phyloP scores from a whole-genome alignment of 1,139 yeast genomes.

The Pichia sp. region DNA sequence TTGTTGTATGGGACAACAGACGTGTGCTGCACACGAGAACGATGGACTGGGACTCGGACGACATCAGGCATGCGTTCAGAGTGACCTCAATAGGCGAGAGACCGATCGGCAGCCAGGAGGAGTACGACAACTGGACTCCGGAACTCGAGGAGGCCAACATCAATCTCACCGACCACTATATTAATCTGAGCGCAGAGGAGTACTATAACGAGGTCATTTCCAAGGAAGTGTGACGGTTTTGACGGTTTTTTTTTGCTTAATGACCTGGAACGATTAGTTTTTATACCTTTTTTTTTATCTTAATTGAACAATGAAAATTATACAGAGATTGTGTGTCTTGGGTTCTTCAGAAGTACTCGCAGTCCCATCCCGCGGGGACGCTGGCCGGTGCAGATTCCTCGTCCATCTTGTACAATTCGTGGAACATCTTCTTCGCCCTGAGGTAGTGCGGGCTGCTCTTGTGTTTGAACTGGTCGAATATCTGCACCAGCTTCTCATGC shows the following conservation, averaged over 20 bases:
- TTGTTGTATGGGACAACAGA: constrained; percentile 73
- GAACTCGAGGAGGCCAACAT: constrained; percentile 34
- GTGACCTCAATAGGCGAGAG: constrained; percentile 61
- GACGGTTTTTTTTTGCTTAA: too few relatives aligned
- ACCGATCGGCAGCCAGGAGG: constrained; percentile 29
- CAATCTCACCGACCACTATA: constrained; percentile 17
- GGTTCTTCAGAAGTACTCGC: constrained; percentile 18
- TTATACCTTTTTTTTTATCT: too few relatives aligned
- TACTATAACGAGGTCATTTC: constrained; percentile 12
- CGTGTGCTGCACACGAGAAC: constrained; percentile 60
- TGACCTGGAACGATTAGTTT: too few relatives aligned
- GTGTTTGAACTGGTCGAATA: constrained; percentile 10
- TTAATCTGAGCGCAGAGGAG: constrained; percentile 10
- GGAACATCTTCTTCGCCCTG: constrained; percentile 15
- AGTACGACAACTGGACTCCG: constrained; percentile 34
- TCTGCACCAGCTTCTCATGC: constrained; percentile 9
- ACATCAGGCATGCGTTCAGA: constrained; percentile 63
- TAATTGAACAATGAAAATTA: too few relatives aligned
- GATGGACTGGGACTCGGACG: constrained; percentile 55
- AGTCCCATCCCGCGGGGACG: constrained; percentile 14
- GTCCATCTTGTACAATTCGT: constrained; percentile 12
- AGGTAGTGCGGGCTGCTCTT: constrained; percentile 14
- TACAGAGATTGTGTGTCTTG: constrained; percentile 1
- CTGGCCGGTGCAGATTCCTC: not conserved
- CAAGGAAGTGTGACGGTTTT: constrained; percentile 15